Conservation (phyloP, 331 rosid species). For the Quercus tomentella region DNA sequence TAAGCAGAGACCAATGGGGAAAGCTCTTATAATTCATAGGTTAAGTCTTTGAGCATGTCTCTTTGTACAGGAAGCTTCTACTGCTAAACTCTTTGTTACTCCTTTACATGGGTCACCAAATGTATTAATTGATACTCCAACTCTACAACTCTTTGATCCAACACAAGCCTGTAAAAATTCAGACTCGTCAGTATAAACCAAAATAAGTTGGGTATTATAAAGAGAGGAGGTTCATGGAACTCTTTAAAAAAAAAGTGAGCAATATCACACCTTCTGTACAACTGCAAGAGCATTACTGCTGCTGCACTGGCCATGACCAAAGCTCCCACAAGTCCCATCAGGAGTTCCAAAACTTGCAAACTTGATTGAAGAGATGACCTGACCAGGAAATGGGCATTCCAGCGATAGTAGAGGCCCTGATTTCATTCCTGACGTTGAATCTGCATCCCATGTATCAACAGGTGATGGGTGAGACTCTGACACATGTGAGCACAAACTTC, state of each 20-base stretch:
- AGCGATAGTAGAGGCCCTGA: constrained; percentile 51
- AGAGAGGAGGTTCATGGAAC: neutral
- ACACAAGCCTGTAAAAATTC: constrained; percentile 64
- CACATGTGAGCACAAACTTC: constrained; percentile 67
- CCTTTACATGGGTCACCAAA: constrained; percentile 85
- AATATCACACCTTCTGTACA: constrained; percentile 57
- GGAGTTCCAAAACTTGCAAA: constrained; percentile 94
- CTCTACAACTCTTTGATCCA: constrained; percentile 74
- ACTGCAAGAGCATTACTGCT: constrained; percentile 56
- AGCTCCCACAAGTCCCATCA: constrained; percentile 71
- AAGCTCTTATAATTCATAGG: neutral
- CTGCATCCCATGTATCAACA: constrained; percentile 59
- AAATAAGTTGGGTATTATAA: neutral
- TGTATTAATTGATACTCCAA: constrained; percentile 45
- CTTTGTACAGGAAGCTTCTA: constrained; percentile 77
- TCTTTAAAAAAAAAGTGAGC: neutral
- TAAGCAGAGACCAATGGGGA: constrained; percentile 6
- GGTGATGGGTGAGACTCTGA: constrained; percentile 87
- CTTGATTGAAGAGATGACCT: constrained; percentile 71
- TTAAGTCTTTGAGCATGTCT: constrained; percentile 14
- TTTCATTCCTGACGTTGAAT: constrained; percentile 33
- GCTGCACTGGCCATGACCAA: constrained; percentile 65
- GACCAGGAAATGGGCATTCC: constrained; percentile 74
- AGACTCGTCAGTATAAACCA: constrained; percentile 8
- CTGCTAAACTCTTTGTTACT: constrained; percentile 78